Evolutionary conservation across 2,329 filamentous ascomycete genomes (phyloP).

Genomic region (Blumeriella jaapii): DNA sequence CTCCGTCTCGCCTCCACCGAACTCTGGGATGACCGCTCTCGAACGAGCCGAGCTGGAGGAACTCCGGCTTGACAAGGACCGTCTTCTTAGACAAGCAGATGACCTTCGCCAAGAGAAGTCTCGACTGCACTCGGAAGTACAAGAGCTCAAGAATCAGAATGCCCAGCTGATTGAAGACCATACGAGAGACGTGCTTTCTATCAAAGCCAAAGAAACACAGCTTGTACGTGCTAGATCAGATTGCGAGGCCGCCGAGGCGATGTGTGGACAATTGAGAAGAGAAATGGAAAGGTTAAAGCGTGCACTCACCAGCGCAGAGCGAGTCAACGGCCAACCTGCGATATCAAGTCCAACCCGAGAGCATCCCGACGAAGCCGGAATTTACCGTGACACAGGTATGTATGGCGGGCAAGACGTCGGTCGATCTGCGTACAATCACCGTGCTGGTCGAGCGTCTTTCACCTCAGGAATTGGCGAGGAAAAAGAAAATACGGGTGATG

Average conservation of each 20-base stretch:
- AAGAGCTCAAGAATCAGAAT: slow-evolving; percentile 94
- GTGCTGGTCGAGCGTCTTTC: slow-evolving; percentile 41
- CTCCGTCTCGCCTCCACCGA: slow-evolving; percentile 44
- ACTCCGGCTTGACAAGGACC: slow-evolving; percentile 71
- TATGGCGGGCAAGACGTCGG: slow-evolving; percentile 21
- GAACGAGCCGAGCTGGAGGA: slow-evolving; percentile 91
- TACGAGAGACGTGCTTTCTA: slow-evolving; percentile 85
- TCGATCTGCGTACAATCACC: slow-evolving; percentile 17
- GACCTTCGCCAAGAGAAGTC: slow-evolving; percentile 73
- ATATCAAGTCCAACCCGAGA: slow-evolving; percentile 31
- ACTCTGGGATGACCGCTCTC: slow-evolving; percentile 59
- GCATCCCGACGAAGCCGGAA: slow-evolving; percentile 46
- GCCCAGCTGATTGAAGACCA: slow-evolving; percentile 95
- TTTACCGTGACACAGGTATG: slow-evolving; percentile 40
- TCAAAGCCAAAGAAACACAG: slow-evolving; percentile 98
- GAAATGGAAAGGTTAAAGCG: slow-evolving; percentile 92
- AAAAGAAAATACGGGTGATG: slow-evolving; percentile 56
- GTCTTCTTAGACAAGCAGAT: slow-evolving; percentile 61
- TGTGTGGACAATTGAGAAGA: slow-evolving; percentile 69
- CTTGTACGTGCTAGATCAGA: slow-evolving; percentile 85
- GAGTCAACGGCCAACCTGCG: slow-evolving; percentile 30
- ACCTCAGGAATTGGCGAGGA: slow-evolving; percentile 59
- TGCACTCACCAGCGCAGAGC: slow-evolving; percentile 55
- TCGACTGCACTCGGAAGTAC: slow-evolving; percentile 74
- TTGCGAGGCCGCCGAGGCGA: slow-evolving; percentile 76